Evolutionary conservation across 2,329 filamentous ascomycete species (phyloP).

Genomic region (Neobulgaria alba): DNA sequence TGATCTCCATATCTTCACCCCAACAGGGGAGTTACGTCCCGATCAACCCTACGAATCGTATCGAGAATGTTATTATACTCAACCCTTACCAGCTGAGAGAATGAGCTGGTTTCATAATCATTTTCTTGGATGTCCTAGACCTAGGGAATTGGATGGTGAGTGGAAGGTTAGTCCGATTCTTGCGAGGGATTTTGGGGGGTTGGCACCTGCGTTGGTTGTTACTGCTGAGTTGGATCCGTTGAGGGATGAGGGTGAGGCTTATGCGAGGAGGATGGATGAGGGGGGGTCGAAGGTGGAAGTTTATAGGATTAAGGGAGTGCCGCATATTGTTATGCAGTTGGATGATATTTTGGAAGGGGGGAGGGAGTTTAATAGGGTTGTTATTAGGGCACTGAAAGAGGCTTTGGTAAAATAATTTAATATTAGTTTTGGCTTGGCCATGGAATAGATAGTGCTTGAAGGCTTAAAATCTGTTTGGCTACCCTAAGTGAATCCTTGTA

Average conservation of each 20-base stretch:
- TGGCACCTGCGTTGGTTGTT: slow-evolving; percentile 28
- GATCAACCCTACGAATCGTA: slow-evolving; percentile 13
- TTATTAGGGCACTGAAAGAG: slow-evolving; percentile 10
- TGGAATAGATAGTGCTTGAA: too few relatives aligned
- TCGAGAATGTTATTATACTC: slow-evolving; percentile 11
- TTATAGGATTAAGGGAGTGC: slow-evolving; percentile 12
- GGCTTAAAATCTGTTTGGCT: too few relatives aligned
- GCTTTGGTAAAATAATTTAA: slow-evolving; percentile 3
- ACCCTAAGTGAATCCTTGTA: too few relatives aligned
- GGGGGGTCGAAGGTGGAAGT: slow-evolving; percentile 11
- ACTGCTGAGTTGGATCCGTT: slow-evolving; percentile 31
- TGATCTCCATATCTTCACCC: slow-evolving; percentile 12
- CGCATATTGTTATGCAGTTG: slow-evolving; percentile 17
- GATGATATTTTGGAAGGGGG: slow-evolving; percentile 16
- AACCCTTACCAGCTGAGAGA: slow-evolving; percentile 10
- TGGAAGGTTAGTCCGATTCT: slow-evolving; percentile 19
- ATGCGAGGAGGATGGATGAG: slow-evolving; percentile 13
- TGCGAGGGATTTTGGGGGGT: slow-evolving; percentile 21
- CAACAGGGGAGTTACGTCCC: background rate
- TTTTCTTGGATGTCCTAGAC: slow-evolving; percentile 11
- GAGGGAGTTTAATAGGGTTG: slow-evolving; percentile 14
- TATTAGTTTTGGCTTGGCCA: too few relatives aligned
- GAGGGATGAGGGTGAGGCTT: slow-evolving; percentile 29
- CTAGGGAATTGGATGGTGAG: slow-evolving; percentile 2
- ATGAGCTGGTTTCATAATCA: slow-evolving; percentile 15